A percentile compares a stretch with the other conserved stretches of the same genome.
Evolutionary conservation across 2,329 filamentous ascomycete genomes (phyloP).

Genomic region (Colletotrichum navitas): DNA sequence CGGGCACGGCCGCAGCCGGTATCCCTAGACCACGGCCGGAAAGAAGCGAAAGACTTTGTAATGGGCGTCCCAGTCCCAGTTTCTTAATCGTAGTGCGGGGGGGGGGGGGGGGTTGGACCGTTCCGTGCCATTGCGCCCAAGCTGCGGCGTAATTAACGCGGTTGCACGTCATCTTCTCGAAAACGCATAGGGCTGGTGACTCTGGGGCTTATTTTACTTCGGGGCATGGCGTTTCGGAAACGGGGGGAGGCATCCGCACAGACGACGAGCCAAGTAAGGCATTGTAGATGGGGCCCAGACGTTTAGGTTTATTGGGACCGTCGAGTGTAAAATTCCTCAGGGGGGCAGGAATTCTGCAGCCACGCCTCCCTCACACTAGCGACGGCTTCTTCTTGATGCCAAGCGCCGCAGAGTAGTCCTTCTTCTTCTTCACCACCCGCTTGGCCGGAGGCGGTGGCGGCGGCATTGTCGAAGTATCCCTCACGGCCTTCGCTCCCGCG

Average conservation of each 20-base stretch:
- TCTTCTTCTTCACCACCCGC: conserved; percentile 86
- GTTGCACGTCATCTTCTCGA: too few species aligned
- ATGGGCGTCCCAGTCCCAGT: conserved; percentile 13
- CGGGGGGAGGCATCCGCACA: too few species aligned
- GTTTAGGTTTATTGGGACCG: too few species aligned
- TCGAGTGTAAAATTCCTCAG: too few species aligned
- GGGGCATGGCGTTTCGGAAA: too few species aligned
- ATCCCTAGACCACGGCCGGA: conserved; percentile 1
- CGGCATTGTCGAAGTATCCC: conserved; percentile 51
- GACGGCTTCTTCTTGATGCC: conserved; percentile 89
- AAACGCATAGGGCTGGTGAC: too few species aligned
- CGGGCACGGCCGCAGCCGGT: conserved; percentile 3
- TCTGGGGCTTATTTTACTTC: too few species aligned
- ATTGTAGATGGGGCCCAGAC: too few species aligned
- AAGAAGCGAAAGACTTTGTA: conserved; percentile 1
- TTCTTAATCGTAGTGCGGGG: background rate
- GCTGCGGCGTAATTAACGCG: too few species aligned
- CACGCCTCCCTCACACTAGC: conserved; percentile 57
- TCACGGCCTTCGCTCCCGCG: conserved; percentile 46
- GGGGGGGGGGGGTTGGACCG: background rate
- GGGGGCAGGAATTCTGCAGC: background rate
- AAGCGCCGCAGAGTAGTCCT: conserved; percentile 78
- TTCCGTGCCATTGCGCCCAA: background rate
- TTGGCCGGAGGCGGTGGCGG: conserved; percentile 74
- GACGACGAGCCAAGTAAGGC: too few species aligned